A percentile compares a stretch with the other conserved stretches of the same genome.
phyloP scores from a whole-genome alignment of 2,329 filamentous ascomycete genomes.

The Aspergillus sergii region DNA sequence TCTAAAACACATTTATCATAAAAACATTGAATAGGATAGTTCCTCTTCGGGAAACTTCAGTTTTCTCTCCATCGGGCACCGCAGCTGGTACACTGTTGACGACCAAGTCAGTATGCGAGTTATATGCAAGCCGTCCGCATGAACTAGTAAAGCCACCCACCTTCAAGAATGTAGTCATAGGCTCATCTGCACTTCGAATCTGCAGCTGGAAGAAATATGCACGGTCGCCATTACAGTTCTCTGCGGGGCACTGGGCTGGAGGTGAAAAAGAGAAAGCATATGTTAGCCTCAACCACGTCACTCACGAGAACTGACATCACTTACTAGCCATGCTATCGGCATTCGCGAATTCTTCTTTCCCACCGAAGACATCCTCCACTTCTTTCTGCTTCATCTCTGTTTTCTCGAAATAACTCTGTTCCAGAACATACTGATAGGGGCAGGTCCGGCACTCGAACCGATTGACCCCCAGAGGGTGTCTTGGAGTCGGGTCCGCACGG shows the following conservation, averaged over 20 bases:
- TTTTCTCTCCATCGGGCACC: conserved; percentile 53
- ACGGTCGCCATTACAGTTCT: conserved; percentile 77
- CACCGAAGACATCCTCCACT: conserved; percentile 87
- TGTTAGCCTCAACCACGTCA: conserved; percentile 14
- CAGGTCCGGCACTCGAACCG: conserved; percentile 95
- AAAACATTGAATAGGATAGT: neutral
- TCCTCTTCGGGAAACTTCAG: conserved; percentile 27
- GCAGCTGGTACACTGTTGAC: conserved; percentile 48
- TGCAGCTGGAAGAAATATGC: conserved; percentile 97
- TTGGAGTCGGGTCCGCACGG: conserved; percentile 39
- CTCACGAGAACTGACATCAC: conserved; percentile 20
- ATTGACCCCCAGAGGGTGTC: conserved; percentile 59
- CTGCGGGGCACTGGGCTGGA: conserved; percentile 76
- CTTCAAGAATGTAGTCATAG: conserved; percentile 96
- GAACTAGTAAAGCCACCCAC: conserved; percentile 47
- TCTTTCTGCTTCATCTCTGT: conserved; percentile 80
- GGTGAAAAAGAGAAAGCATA: conserved; percentile 12
- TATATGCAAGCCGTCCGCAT: conserved; percentile 18
- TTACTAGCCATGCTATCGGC: conserved; percentile 75
- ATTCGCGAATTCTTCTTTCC: conserved; percentile 85
- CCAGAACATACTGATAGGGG: conserved; percentile 85
- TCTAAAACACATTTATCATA: neutral
- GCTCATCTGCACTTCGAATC: conserved; percentile 96
- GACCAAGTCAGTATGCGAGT: conserved; percentile 24
- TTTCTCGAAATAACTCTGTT: conserved; percentile 78